These are phyloP conservation scores for Ceratopteris richardii DNA, from an alignment of 75 land plant species.

Conservation along the genomic window DNA sequence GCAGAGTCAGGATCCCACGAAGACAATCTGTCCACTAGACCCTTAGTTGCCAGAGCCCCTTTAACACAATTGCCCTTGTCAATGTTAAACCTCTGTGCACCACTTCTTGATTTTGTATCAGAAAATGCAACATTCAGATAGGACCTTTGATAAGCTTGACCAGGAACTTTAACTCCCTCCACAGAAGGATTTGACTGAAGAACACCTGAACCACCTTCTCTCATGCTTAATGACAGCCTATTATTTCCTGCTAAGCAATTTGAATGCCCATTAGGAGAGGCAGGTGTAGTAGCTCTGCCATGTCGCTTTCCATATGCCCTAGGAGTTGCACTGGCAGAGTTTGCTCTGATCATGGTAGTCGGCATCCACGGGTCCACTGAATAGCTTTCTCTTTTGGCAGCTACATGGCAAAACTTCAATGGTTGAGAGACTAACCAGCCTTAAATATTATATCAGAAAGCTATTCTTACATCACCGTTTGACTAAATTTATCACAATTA, in stretches of 20 bases:
- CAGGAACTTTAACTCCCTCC: neutral
- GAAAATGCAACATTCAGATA: too few species aligned
- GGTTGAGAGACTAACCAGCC: neutral
- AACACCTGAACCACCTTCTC: neutral
- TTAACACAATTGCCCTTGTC: neutral
- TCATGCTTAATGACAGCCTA: slow-evolving; percentile 4
- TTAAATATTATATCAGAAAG: too few species aligned
- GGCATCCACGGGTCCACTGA: slow-evolving; percentile 4
- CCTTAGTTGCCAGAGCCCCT: slow-evolving; percentile 6
- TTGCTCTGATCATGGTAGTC: neutral
- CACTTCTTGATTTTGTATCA: neutral
- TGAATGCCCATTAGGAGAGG: neutral
- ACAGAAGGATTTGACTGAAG: neutral
- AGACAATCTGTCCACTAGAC: slow-evolving; percentile 35
- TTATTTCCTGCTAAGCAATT: neutral
- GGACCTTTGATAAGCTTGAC: too few species aligned
- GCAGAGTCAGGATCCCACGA: slow-evolving; percentile 19
- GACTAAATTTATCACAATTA: too few species aligned
- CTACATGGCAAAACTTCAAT: neutral
- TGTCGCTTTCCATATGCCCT: neutral
- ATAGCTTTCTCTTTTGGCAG: slow-evolving; percentile 3
- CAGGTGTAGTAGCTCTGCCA: neutral
- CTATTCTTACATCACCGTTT: too few species aligned
- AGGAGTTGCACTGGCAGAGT: slow-evolving; percentile 4
- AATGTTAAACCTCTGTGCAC: slow-evolving; percentile 23